phyloP scores from a whole-genome alignment of 179 eudicot species.

The Patellifolia procumbens region DNA sequence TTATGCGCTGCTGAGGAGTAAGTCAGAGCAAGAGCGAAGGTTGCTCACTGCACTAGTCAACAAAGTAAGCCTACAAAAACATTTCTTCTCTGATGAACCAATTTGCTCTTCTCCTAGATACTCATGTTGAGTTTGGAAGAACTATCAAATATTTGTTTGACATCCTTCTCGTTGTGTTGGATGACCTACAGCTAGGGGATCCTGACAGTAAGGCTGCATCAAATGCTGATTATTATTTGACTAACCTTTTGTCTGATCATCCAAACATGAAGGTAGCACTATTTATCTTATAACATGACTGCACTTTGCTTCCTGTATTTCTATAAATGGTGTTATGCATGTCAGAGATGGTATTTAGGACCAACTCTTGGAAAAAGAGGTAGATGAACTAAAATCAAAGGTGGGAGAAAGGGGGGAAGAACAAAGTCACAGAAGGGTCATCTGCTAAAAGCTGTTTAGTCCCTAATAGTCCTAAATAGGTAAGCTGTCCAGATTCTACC shows the following conservation, averaged over 20 bases:
- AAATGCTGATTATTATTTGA: conserved; percentile 89
- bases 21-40: conserved; percentile 94
- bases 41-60: conserved; percentile 86
- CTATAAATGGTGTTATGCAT: background rate
- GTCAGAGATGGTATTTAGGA: background rate
- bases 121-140: background rate
- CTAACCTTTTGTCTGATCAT: conserved; percentile 88
- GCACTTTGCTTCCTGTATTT: background rate
- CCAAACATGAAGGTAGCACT: conserved; percentile 93
- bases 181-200: conserved; percentile 77
- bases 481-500: background rate
- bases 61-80: conserved; percentile 53
- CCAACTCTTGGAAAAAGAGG: background rate
- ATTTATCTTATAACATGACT: conserved; percentile 2
- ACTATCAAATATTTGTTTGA: background rate
- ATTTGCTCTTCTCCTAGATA: background rate
- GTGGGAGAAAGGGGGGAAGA: background rate
- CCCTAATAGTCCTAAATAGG: background rate
- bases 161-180: conserved; percentile 22
- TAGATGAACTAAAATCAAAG: background rate
- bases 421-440: background rate
- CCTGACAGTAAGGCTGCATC: conserved; percentile 96
- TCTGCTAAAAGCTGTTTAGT: background rate
- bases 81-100: background rate
- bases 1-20: conserved; percentile 67